Evolutionary conservation across 768 basidiomycete genomes (phyloP), one percentile per base, ranked within the genome.

Genomic region (Naganishia onofrii): DNA sequence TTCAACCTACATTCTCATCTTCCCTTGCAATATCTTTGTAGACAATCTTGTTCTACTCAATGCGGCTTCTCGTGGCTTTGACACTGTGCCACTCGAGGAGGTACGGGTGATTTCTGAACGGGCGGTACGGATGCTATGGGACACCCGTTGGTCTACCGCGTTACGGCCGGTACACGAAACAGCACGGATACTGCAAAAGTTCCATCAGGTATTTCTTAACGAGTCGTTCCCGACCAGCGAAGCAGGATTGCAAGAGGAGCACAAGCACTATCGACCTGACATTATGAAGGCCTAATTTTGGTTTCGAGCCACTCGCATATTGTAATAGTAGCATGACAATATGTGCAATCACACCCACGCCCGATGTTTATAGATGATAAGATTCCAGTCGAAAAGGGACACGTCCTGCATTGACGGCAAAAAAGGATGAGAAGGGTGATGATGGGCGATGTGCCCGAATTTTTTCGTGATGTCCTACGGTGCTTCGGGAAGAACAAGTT

Each of bases 21-120:
- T 44, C 26, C 60, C 60, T 23, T 44, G 60, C 60, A 63, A 44
- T 19, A 29, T 63, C 23, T 63, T 63, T 26, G 60, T 63, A 34
- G 38, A 44, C 38, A 26, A 38, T 10, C 60, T 63, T 23, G 38
- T 63, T 46, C 38, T 63, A 8, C 38, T 63, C 23, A 63, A 63
- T 36, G 60, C 36, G 38, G 29, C 60, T 13, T 63, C 4, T 26
- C 38, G 60, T 26, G 60, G 38, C 13, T 63, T 63, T 19, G 26
- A 42, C 17, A n/a, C 6, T 26, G 60, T 63, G 12, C 60, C 38
- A 12, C 13, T 17, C 10, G 60, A 63, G 23, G 60, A 63, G 42
- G 60, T 63, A 42, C 60, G 26, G 26, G 17, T 44, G n/a, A 17
- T 63, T 5, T 46, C 38, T 63, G 42, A 63, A 29, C n/a, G 28